Base-by-base conservation (phyloP, 2,329 filamentous ascomycete species). In the Aspergillus sp. region DNA sequence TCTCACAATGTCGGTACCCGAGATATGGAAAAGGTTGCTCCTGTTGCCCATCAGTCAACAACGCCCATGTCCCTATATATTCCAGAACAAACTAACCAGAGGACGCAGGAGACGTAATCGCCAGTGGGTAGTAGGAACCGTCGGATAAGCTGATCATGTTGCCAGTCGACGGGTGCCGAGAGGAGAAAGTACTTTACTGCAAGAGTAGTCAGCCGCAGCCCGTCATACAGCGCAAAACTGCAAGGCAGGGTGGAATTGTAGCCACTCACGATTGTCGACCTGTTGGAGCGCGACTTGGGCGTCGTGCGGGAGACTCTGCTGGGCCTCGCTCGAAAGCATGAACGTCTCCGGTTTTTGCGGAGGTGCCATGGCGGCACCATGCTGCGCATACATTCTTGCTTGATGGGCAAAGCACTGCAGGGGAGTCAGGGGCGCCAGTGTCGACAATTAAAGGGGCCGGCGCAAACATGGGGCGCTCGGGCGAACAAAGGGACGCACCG, bases 11-110 rank as follows among this genome's bases (percentile, higher is more conserved):
- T 98, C 91, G 48, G 91, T 98, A 43, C 91, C 91, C 15, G 91
- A 96, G 55, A 98, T 93, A 72, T 98, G 91, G 63, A 98, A 98
- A 51, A 98, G 83, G 59, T 94, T 96, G 72, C 89, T 96, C 86
- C 79, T 83, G 53, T 26, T 32, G 29, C 16, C 20, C 26, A 33
- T 42, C 36, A 43, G 43, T 40, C 34, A 29, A 34, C 30, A 33
- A 35, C 33, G 19, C 7, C 19, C 15, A 26, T 20, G 15, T 28
- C 32, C 30, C 43, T 14, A 13, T 15, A 35, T 33, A 19, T 30
- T 32, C 24, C 25, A 15, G n/a, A 26, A 32, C 31, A 19, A 33
- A 60, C 68, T 51, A 58, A 83, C 80, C 91, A 98, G 57, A 98
- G 72, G 45, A 98, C 88, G 62, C 91, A 98, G 36, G 91, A 96